These are phyloP conservation scores for Gymnopus androsaceus DNA, from an alignment of 1,284 basidiomycete genomes.

Conservation along the genomic window DNA sequence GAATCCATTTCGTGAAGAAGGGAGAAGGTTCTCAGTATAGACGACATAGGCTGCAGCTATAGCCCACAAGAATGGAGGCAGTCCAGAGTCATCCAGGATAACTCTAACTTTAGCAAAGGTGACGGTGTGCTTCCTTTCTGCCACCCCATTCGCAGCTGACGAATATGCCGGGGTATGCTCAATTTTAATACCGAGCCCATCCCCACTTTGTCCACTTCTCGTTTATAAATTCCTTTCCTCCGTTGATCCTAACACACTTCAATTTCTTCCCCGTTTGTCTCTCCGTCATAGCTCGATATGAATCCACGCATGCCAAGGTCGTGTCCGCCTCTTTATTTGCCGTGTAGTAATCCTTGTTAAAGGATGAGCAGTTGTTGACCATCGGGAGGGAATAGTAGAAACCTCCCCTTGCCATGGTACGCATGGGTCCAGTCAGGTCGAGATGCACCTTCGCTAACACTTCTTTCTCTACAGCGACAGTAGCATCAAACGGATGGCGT, in stretches of 20 bases:
- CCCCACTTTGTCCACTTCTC: constrained; percentile 11
- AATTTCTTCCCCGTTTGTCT: not conserved
- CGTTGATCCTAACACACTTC: not conserved
- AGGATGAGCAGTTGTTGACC: not conserved
- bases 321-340: not conserved
- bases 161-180: constrained; percentile 22
- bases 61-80: constrained; percentile 17
- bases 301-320: not conserved
- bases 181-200: constrained; percentile 18
- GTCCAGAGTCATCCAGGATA: constrained; percentile 2
- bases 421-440: constrained; percentile 16
- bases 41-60: constrained; percentile 16
- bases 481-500: constrained; percentile 9
- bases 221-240: constrained; percentile 2
- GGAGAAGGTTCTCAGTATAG: constrained; percentile 26
- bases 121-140: not conserved
- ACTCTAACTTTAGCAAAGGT: not conserved
- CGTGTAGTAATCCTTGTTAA: not conserved
- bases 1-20: constrained; percentile 20
- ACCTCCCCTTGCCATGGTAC: constrained; percentile 5
- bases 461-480: not conserved
- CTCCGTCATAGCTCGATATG: not conserved
- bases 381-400: constrained; percentile 18
- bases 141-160: constrained; percentile 7
- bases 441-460: constrained; percentile 4